A percentile compares a stretch with the other conserved stretches of the same genome.
phyloP scores from a whole-genome alignment of 1,284 basidiomycete genomes.

The Ceratobasidium sp. region DNA sequence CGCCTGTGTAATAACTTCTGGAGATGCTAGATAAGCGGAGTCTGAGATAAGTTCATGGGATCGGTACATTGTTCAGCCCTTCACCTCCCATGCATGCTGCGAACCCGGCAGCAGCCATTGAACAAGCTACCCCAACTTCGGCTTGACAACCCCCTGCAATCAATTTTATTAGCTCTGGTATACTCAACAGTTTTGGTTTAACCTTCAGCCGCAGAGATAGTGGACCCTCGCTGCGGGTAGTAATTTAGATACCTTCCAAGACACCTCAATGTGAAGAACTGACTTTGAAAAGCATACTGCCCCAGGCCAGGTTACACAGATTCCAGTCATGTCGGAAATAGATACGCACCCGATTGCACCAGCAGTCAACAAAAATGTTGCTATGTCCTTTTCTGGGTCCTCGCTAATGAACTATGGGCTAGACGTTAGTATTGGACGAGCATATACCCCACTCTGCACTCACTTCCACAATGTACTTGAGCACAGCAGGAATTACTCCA shows the following conservation, averaged over 20 bases:
- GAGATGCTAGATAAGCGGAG: conserved; percentile 59
- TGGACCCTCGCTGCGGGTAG: conserved; percentile 94
- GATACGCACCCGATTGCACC: conserved; percentile 41
- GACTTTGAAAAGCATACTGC: conserved; percentile 89
- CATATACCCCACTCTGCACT: conserved; percentile 25
- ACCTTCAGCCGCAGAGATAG: conserved; percentile 94
- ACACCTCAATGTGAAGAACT: not conserved
- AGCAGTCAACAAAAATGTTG: conserved; percentile 70
- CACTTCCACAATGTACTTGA: conserved; percentile 87
- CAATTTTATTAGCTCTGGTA: not conserved
- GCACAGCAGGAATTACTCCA: conserved; percentile 88
- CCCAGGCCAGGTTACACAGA: not conserved
- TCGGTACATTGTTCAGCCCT: conserved; percentile 43
- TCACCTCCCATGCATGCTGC: conserved; percentile 90
- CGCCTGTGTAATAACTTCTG: conserved; percentile 72
- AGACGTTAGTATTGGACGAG: not conserved
- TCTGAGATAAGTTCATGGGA: not conserved
- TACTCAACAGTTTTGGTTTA: conserved; percentile 48
- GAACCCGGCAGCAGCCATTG: conserved; percentile 70
- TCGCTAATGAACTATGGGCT: conserved; percentile 77
- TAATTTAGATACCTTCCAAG: conserved; percentile 65
- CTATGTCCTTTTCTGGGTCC: conserved; percentile 83
- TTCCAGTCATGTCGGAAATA: not conserved
- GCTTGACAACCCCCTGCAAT: conserved; percentile 68
- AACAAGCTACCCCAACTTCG: conserved; percentile 74